phyloP scores from a whole-genome alignment of 2,329 filamentous ascomycete genomes.

The Xylaria sp. region DNA sequence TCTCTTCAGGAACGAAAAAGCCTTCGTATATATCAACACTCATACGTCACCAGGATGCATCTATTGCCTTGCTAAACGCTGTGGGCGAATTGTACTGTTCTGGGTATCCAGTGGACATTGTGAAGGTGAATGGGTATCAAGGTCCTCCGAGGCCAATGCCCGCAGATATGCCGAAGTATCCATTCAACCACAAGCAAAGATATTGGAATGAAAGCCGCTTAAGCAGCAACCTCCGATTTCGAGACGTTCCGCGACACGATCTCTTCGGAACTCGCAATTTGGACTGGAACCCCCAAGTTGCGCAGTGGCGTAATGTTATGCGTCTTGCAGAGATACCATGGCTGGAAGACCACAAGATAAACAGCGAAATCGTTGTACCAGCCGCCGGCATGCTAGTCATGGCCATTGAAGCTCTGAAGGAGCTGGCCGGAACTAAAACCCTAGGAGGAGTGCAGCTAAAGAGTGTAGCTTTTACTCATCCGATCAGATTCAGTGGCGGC shows the following conservation, averaged over 20 bases:
- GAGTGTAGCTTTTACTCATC: slow-evolving; percentile 7
- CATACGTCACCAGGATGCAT: no score
- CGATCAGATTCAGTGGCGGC: slow-evolving; percentile 7
- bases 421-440: neutral
- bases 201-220: no score
- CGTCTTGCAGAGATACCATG: slow-evolving; percentile 43
- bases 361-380: slow-evolving; percentile 33
- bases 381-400: slow-evolving; percentile 37
- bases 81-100: no score
- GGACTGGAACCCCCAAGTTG: slow-evolving; percentile 26
- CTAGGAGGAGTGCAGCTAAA: slow-evolving; percentile 8
- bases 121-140: no score
- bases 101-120: no score
- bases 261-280: slow-evolving; percentile 29
- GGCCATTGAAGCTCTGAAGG: slow-evolving; percentile 36
- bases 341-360: slow-evolving; percentile 47
- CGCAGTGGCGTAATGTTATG: slow-evolving; percentile 48
- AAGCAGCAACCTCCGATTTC: slow-evolving; percentile 29
- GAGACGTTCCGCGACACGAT: slow-evolving; percentile 26
- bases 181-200: neutral
- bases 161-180: neutral
- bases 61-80: no score
- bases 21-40: no score
- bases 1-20: no score
- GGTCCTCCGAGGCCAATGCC: neutral